Base-by-base conservation (phyloP, 495 filamentous ascomycete species). In the Aspergillus haitiensis region DNA sequence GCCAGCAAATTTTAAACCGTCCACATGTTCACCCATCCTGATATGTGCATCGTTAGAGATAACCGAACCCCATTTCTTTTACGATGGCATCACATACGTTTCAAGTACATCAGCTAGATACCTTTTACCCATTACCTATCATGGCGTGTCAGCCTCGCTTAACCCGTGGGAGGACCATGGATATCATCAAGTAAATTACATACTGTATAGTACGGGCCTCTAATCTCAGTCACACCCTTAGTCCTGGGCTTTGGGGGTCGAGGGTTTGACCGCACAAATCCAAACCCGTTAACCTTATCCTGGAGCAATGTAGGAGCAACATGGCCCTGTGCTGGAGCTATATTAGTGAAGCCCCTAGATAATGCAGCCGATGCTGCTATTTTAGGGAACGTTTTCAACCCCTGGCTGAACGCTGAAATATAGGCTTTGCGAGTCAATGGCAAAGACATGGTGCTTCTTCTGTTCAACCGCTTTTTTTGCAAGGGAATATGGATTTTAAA, bases 1-100 rank as follows among this genome's bases (percentile, higher is more conserved):
- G 64, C 82, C 81, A 3, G 81, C 81, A 69, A 84, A 84, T 52
- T 84, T 84, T 9, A 85, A 69, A 2, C 82, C 81, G 61, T 84
- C 82, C 16, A 84, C 73, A 67, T 84, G 77, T 9, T 74, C 65
- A 8, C 81, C 79, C 81, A 81, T 82, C 31, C 76, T 78, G 56
- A 49, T 51, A 27, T 27, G 21, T 27, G 21, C 31, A 12, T 6
- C 27, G 31, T 5, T 59, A 51, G 60, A 56, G 21, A 36, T 37
- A 27, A 12, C 18, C 6, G 4, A 37, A 16, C 5, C 0, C 9
- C 37, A 45, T 6, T 5, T 9, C 13, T 12, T 7, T n/a, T 31
- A 5, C 10, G 5, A 16, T 16, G 11, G 21, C 5, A 32, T 3
- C 31, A 40, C 64, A 67, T 64, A 77, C 76, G 81, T 83, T 57